Evolutionary conservation across 176 grass and related monocot species (phyloP), one percentile per base, ranked within the genome.

Genomic region (Puccinellia tenuiflora): DNA sequence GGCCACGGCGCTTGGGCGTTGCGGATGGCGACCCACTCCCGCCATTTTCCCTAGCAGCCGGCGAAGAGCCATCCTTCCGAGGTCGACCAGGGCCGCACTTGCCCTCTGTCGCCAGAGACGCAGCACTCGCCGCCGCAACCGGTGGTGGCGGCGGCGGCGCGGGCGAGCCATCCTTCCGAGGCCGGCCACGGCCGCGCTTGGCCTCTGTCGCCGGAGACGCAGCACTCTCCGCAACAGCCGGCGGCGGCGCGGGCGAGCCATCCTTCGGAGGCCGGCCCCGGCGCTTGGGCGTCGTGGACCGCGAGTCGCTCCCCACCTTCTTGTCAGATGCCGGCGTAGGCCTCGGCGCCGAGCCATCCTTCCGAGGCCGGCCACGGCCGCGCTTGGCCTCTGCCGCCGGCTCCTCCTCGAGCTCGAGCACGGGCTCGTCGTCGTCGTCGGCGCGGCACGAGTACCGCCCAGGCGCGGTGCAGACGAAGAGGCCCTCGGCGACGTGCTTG

Each of bases 401-500:
- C 4, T 26, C 28, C 25, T 74, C 83, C 29, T 3, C 39, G 34
- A 12, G 34, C 17, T 22, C 31, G 48, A 47, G 54, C 71, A 12
- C 17, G 28, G 24, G 2, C 21, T 38, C 57, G 5, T 79, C 57
- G 0, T 37, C 14, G 21, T 57, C 68, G 3, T 79, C 72, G 2
- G 28, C 9, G 20, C n/a, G n/a, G 79, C 9, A 28, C 48, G 76
- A 35, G 82, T 59, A 78, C 85, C 69, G 59, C 53, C 90, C 40
- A 35, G 67, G 31, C 31, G 34, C 34, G 42, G 20, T 17, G 79
- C 48, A 14, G 57, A 56, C 24, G 82, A 91, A 76, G 53, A 79
- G 12, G 47, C 81, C 87, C 46, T 88, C 87, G 57, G 76, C 81
- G 55, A 88, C 55, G 81, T 89, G 90, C 68, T 86, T 88, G 79